Evolutionary conservation across 352 stramenopile species (phyloP), one percentile per base, ranked within the genome.

Genomic region (Phytophthora nicotianae): DNA sequence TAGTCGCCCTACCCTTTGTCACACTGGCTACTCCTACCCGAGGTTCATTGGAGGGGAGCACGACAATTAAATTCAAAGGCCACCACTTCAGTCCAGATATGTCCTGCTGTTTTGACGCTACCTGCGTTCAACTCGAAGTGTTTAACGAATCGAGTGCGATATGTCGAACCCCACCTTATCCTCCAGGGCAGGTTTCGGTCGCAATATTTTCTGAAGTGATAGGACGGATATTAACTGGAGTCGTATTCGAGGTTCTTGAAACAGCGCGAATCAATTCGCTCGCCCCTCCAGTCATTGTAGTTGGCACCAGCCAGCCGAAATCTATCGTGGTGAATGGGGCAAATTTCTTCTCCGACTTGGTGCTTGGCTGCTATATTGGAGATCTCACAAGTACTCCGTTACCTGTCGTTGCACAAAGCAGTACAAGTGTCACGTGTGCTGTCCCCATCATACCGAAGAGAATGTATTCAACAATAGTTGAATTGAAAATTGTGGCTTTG

Each of bases 21-120:
- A 50, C 23, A 4, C 49, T 3, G 5, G 49, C 77, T 23, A 52
- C 20, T 11, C 80, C 75, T 40, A 13, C 10, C 3, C 27, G 42
- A 33, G 81, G 74, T 0, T 20, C 65, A n/a, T 41, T 21, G 9
- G 21, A 23, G 24, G 65, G 64, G 32, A 69, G 59, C 17, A 81
- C 65, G 8, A 32, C 3, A 6, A 42, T 90, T 5, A 7, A n/a
- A n/a, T 14, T 90, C 7, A 20, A 26, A 17, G 75, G 72, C 3
- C 24, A 50, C 8, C 20, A 73, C 27, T 69, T 86, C 16, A 26
- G 27, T 0, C 40, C 51, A 13, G 52, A 62, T 0, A 76, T 81
- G 62, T 50, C 48, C 1, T 89, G 80, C 52, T 89, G 77, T 40
- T 87, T 89, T 62, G 75, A 41, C 5, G 47, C 49, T n/a, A 14